Evolutionary conservation across 345 rosid species (phyloP), one percentile per base, ranked within the genome.

Genomic region (Mercurialis annua): DNA sequence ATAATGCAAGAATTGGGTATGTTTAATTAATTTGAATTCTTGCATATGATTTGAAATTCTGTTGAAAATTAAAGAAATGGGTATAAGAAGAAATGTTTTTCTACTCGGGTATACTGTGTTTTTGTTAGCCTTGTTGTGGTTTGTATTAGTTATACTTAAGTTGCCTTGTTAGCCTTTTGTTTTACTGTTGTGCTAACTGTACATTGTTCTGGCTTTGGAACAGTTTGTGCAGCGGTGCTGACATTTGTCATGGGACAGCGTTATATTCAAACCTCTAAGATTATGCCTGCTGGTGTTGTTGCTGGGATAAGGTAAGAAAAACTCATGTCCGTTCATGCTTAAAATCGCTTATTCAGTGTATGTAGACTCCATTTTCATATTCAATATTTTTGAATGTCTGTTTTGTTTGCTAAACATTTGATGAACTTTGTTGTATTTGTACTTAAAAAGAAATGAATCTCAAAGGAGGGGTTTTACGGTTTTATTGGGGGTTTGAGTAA

Each of bases 221-320:
- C 83, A 94, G 96, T 84, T 34, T 83, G 82, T 57, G 86, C 99
- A 12, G 92, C 86, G 0, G 67, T 58, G 15, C 83, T 94, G 70
- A 86, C 97, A 59, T 80, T 85, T 38, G 80, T 86, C 53, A 94
- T 94, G 99, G 96, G 92, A 50, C 92, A 86, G 46, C 97, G 97
- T 47, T 94, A 89, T 70, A 50, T 86, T 64, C 83, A 86, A 38
- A 94, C 99, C 47, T 83, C 87, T 17, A 91, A 91, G 83, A 78
- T 94, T 61, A 91, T 94, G 98, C 99, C 99, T 12, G 92, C 99
- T 67, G 99, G 93, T 71, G 61, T 94, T 61, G 81, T 94, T 44
- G 96, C 92, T 9, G 99, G 81, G 64, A 80, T 91, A 81, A 89
- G 99, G 99, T 86, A 71, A 18, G 27, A 60, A 21, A 49, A 43